These are phyloP conservation scores for Eudorina sp. DNA, from an alignment of 139 green algal species.

Conservation along the genomic window DNA sequence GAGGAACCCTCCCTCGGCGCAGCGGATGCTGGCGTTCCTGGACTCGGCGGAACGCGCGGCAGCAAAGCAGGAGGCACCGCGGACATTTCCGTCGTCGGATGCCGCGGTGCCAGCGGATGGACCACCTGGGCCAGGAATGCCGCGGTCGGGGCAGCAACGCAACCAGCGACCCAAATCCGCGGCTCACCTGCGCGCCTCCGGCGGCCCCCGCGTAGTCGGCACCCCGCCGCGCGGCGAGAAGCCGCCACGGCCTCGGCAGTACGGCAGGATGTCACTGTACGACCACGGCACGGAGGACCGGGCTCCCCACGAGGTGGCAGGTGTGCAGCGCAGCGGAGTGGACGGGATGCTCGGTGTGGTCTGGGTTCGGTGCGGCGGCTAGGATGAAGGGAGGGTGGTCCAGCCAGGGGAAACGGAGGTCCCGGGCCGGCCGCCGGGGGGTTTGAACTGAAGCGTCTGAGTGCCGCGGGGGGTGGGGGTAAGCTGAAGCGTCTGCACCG, in stretches of 20 bases:
- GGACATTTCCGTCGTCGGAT: not conserved
- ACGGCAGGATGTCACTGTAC: conserved; percentile 17
- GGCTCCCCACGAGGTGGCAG: not conserved
- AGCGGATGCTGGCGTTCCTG: conserved; percentile 15
- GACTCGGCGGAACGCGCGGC: not conserved
- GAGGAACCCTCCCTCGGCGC: not conserved
- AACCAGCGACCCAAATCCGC: conserved; percentile 6
- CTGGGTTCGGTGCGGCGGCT: not conserved
- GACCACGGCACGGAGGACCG: not conserved
- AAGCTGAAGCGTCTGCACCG: too few species aligned
- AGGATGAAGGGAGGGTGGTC: too few species aligned
- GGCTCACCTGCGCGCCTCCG: not conserved
- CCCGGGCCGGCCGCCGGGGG: too few species aligned
- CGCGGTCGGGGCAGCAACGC: not conserved
- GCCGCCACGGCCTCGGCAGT: not conserved
- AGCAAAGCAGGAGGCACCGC: not conserved
- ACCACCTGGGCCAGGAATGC: too few species aligned
- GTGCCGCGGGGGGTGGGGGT: too few species aligned
- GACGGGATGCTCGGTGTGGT: not conserved
- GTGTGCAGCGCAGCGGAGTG: too few species aligned
- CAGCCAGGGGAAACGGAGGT: too few species aligned
- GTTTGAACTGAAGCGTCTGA: too few species aligned
- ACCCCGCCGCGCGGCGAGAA: not conserved
- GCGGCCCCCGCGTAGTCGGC: not conserved
- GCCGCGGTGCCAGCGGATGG: not conserved